Base-by-base conservation (phyloP, 805 yeast species). In the Starmerella apis region DNA sequence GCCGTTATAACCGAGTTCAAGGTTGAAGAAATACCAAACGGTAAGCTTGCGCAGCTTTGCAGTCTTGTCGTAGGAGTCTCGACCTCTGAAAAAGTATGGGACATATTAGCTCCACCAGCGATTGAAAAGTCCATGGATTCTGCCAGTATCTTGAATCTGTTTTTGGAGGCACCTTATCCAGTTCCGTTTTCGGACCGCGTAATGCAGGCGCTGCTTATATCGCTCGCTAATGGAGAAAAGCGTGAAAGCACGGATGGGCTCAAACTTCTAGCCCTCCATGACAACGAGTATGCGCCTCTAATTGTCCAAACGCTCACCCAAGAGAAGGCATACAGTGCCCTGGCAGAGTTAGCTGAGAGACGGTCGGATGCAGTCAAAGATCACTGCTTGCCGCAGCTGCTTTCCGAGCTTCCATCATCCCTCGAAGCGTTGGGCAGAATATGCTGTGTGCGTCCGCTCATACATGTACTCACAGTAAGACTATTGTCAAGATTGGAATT, bases 181-280 rank as follows among this genome's bases (percentile, higher is more conserved):
- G 69, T 79, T 7, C 71, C 79, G 7, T 73, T 68, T 62, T 80
- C 83, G 54, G 95, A 87, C 59, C 79, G 79, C 35, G 68, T 88
- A 14, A 65, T 87, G 27, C 76, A 80, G 48, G 68, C 81, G 38
- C 63, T 86, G 44, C 76, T 81, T 61, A 74, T 82, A 0, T 73
- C 84, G 0, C 78, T 94, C 0, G 73, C 72, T 30, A 67, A 77
- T 27, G 95, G 85, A 59, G 80, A 79, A 10, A 77, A 87, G 59
- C 72, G 82, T 24, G 67, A 81, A 36, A 76, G 92, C 1, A 68
- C 83, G 25, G 77, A 77, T 48, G 84, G 83, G 41, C 71, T 86
- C 46, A 71, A 79, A 0, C 76, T 77, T 46, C 60, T 86, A 38
- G 68, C 80, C 0, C 31, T 46, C 1, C 24, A 44, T 7, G 49